A percentile compares a stretch with the other conserved stretches of the same genome.
phyloP scores from a whole-genome alignment of 192 early-diverging fungal genomes.

The Coemansia sp. region DNA sequence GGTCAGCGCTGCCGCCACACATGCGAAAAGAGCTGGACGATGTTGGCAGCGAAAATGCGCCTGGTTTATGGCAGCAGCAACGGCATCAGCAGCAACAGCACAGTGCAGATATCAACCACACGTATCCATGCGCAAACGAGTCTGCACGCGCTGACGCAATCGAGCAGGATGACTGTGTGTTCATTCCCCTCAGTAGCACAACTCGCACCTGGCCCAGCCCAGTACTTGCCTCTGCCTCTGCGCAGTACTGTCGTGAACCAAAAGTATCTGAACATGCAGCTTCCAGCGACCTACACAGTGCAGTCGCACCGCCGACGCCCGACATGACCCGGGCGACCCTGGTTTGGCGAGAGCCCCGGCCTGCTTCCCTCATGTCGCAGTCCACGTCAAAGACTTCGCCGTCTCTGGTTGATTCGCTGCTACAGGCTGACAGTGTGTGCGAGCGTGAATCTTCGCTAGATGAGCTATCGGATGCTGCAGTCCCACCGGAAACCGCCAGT shows the following conservation, averaged over 20 bases:
- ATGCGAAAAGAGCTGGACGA: neutral
- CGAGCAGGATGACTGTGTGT: conserved; percentile 3
- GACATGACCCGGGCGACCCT: conserved; percentile 13
- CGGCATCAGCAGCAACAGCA: neutral
- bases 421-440: neutral
- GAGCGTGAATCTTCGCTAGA: neutral
- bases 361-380: neutral
- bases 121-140: neutral
- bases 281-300: neutral
- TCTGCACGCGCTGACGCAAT: neutral
- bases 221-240: neutral
- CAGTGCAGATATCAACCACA: neutral
- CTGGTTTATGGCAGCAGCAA: neutral
- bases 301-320: neutral
- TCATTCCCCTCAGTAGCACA: conserved; percentile 12
- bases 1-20: neutral
- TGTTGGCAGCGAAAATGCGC: neutral
- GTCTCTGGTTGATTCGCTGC: conserved; percentile 14
- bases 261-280: neutral
- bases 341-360: conserved; percentile 11
- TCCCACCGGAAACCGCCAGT: neutral
- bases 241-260: neutral
- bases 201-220: neutral
- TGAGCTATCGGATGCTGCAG: neutral
- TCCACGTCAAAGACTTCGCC: conserved; percentile 11